phyloP scores from a whole-genome alignment of 768 basidiomycete genomes.

The Agrocybe chaxingu region DNA sequence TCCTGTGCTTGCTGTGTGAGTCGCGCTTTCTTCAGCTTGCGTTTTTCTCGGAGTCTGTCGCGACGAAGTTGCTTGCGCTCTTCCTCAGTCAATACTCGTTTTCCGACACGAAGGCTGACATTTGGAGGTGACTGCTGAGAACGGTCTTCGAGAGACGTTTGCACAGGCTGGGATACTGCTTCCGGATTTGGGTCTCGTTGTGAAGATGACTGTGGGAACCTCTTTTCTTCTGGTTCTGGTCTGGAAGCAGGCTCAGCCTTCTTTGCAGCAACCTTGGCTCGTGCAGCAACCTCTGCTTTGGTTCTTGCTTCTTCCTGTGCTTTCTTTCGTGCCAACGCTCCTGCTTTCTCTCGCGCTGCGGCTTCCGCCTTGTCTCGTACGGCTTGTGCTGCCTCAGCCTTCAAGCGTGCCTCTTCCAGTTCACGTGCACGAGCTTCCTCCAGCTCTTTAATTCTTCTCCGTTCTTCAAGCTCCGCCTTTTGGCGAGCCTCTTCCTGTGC shows the following conservation, averaged over 20 bases:
- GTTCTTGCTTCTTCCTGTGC: not conserved
- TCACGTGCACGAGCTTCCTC: constrained; percentile 6
- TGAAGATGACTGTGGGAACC: too few relatives aligned
- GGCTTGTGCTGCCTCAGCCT: constrained; percentile 9
- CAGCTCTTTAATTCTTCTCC: constrained; percentile 7
- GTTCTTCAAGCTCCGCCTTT: constrained; percentile 13
- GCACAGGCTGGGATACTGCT: too few relatives aligned
- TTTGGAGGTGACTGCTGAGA: too few relatives aligned
- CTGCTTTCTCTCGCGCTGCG: constrained; percentile 11
- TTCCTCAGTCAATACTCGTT: constrained; percentile 5
- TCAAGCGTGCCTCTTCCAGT: constrained; percentile 12
- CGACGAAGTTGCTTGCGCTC: constrained; percentile 2
- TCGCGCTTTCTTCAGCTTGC: constrained; percentile 1
- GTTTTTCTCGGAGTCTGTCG: constrained; percentile 11
- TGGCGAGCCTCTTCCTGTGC: constrained; percentile 10
- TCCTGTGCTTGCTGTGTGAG: not conserved
- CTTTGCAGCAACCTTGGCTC: too few relatives aligned
- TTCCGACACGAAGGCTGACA: not conserved
- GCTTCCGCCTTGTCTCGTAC: not conserved
- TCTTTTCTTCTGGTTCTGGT: too few relatives aligned
- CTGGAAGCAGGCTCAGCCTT: not conserved
- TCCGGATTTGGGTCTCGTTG: too few relatives aligned
- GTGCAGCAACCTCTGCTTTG: not conserved
- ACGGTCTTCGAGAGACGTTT: too few relatives aligned
- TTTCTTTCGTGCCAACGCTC: constrained; percentile 4